Base-by-base conservation (phyloP, 1,284 basidiomycete species). In the Limonomyces culmigenus region DNA sequence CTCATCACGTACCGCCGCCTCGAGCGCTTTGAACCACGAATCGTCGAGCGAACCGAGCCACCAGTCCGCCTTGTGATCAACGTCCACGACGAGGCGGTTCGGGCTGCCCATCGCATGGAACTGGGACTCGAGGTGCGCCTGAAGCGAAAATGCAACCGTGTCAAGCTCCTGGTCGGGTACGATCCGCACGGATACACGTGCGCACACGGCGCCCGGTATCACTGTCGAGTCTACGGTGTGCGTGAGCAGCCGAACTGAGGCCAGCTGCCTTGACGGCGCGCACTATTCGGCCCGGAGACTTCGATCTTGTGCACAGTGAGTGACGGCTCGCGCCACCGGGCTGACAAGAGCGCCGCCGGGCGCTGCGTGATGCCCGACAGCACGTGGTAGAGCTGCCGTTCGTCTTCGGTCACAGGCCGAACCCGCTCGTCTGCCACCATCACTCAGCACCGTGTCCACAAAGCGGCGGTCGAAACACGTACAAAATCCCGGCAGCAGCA, bases 91-190 rank as follows among this genome's bases (percentile, higher is more conserved):
- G n/a, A 91, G 58, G 25, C 54, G 54, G 51, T 93, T 93, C 1
- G 76, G 70, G 1, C 80, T 83, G 17, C 62, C 50, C 6, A 91
- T 59, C 3, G 45, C 50, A 14, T 58, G 49, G 51, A 95, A 97
- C 1, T 70, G 68, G 0, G 49, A 45, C 14, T 62, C 46, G 3
- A 96, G 60, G 49, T 80, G 70, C 2, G 61, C 50, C 27, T 69
- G 63, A 18, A 97, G 57, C 2, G 70, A 60, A 6, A 58, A 55
- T 2, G 75, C 70, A 42, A 95, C 78, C 3, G 60, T 63, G 5
- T 79, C 69, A 3, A 95, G 58, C 39, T 81, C 70, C 55, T 95
- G 93, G 50, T 97, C 88, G 0, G 93, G 93, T 0, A 98, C 93
- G 43, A 96, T 79, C 16, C 92, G 81, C 40, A 96, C 57, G 2